A percentile compares a stretch with the other conserved stretches of the same genome.
These are phyloP conservation scores for Pyrenochaeta sp. DNA, from an alignment of 2,329 filamentous ascomycete genomes.

Conservation along the genomic window DNA sequence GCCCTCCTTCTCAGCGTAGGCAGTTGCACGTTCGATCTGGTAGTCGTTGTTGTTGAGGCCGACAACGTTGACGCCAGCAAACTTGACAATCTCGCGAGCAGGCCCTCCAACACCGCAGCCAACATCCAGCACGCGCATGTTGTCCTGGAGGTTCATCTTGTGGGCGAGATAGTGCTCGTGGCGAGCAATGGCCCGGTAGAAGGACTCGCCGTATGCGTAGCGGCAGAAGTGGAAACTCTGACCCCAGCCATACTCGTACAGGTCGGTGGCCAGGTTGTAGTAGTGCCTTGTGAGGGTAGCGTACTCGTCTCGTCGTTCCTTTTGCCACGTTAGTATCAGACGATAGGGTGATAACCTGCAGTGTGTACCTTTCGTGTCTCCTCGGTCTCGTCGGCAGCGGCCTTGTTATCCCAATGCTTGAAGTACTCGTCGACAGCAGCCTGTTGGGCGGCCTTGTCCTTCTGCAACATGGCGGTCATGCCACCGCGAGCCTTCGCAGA, in stretches of 20 bases:
- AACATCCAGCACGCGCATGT: slow-evolving; percentile 91
- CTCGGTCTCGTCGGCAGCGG: slow-evolving; percentile 78
- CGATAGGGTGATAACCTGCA: not conserved
- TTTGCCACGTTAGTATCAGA: slow-evolving; percentile 28
- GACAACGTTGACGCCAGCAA: slow-evolving; percentile 86
- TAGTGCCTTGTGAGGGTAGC: slow-evolving; percentile 94
- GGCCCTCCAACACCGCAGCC: slow-evolving; percentile 97
- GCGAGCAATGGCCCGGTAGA: slow-evolving; percentile 89
- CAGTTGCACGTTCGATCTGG: slow-evolving; percentile 92
- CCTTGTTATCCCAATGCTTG: slow-evolving; percentile 94
- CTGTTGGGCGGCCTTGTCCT: slow-evolving; percentile 80
- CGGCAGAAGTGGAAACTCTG: slow-evolving; percentile 98
- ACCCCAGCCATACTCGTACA: slow-evolving; percentile 97
- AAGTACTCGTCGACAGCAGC: slow-evolving; percentile 91
- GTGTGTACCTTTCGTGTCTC: slow-evolving; percentile 74
- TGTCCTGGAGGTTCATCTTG: slow-evolving; percentile 82
- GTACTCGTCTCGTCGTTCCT: slow-evolving; percentile 86
- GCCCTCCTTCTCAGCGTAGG: slow-evolving; percentile 82
- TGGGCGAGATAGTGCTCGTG: slow-evolving; percentile 98
- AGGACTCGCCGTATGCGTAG: slow-evolving; percentile 84
- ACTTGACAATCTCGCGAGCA: slow-evolving; percentile 94
- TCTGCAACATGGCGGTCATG: slow-evolving; percentile 83
- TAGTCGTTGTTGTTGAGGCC: slow-evolving; percentile 99
- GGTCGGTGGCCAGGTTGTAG: slow-evolving; percentile 95
- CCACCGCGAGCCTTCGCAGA: slow-evolving; percentile 75